Base-by-base conservation (phyloP, 768 basidiomycete species). In the Lactarius hatsudake region DNA sequence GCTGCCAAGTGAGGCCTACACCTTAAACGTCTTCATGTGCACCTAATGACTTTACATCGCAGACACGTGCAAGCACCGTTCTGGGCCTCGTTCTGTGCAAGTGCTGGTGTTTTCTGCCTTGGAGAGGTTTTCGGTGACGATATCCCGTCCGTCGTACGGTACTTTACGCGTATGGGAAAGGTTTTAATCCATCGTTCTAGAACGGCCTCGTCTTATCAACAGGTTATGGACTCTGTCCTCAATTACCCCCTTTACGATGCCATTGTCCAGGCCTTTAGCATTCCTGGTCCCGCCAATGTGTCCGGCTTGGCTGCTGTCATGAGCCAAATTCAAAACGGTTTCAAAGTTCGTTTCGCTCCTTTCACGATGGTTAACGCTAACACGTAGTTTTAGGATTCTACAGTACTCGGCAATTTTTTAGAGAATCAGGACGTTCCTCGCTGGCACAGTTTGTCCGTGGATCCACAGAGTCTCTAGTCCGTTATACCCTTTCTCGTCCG, bases 101-200 rank as follows among this genome's bases (percentile, higher is more conserved):
- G 84, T n/a, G 90, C 91, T 0, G 91, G 88, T 15, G 89, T 94
- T 12, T 94, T 90, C 78, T 94, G 90, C 72, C 88, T 94, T 62
- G 94, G 94, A 48, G 93, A 94, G 77, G 89, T 95, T 57, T 86
- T 85, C 66, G 83, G 82, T 55, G 74, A 79, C 61, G 79, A 87
- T 60, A 76, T 86, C 57, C 76, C 80, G 87, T 88, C 73, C 48
- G 48, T 51, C 43, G 74, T 42, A 26, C 23, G 23, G 42, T 32
- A 54, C 32, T 38, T 72, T 15, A 5, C 26, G 28, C 59, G 28
- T 38, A 32, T 42, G 45, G 59, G 56, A 68, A 77, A 79, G 26
- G 30, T 48, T 59, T 20, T 56, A 26, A 45, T 58, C 61, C 17
- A 64, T 32, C 12, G 38, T 66, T 42, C n/a, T 68, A 89, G 88